Evolutionary conservation across 2,329 filamentous ascomycete species (phyloP).

Genomic region (Exophiala spinifera): DNA sequence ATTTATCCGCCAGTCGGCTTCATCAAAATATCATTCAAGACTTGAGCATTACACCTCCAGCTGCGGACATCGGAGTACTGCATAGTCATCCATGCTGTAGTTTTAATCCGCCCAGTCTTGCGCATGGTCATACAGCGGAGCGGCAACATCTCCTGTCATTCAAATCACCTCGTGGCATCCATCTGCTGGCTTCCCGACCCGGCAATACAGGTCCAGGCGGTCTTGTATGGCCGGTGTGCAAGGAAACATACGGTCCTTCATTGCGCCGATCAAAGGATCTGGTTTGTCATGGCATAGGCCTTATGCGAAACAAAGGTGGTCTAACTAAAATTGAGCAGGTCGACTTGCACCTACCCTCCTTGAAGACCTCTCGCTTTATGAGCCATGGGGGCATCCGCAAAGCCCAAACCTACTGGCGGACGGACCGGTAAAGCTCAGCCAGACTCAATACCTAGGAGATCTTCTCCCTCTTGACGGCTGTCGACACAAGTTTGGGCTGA

Average conservation of each 20-base stretch:
- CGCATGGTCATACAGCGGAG: background rate
- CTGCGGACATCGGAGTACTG: too few relatives aligned
- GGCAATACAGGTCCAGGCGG: conserved; percentile 2
- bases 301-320: background rate
- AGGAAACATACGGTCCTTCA: conserved; percentile 28
- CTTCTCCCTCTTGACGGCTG: conserved; percentile 44
- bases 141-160: background rate
- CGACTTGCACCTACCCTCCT: conserved; percentile 46
- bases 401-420: conserved; percentile 56
- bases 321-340: conserved; percentile 19
- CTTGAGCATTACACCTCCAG: background rate
- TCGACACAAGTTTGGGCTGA: conserved; percentile 58
- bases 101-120: background rate
- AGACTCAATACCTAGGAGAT: conserved; percentile 32
- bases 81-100: background rate
- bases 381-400: conserved; percentile 47
- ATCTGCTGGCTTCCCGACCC: conserved; percentile 11
- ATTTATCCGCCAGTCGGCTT: background rate
- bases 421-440: conserved; percentile 51
- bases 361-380: conserved; percentile 52
- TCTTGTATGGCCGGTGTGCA: conserved; percentile 29
- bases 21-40: background rate
- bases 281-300: conserved; percentile 17
- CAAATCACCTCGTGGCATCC: background rate
- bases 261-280: conserved; percentile 26